Base-by-base conservation (phyloP, 2,329 filamentous ascomycete genomes). In the Berkeleyomyces rouxiae region DNA sequence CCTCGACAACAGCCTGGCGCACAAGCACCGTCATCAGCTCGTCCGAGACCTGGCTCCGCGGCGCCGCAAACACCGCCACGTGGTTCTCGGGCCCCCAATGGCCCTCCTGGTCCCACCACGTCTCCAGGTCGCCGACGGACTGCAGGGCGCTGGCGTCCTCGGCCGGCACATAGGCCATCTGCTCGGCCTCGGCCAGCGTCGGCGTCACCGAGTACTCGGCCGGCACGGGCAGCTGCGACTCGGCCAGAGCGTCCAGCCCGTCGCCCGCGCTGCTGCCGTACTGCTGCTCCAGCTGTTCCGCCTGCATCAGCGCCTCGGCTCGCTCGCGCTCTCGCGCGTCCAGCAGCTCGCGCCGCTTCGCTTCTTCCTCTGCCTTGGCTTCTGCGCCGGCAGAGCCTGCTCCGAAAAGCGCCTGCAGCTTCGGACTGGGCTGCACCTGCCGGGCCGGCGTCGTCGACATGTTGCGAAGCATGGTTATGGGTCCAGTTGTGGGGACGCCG, bases 41-140 rank as follows among this genome's bases (percentile, higher is more conserved):
- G 37, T 70, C 69, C 7, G 79, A 71, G 68, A 73, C 76, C 1
- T 71, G 68, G n/a, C 43, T 59, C 13, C 44, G 31, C 61, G 43
- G 58, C 43, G 47, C 57, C 40, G 68, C 67, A 66, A 82, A 83
- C 1, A 75, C 73, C 13, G 68, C 68, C 65, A 79, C 77, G 58
- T 74, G 68, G 67, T 74, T 76, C 64, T 75, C 74, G 44, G 71
- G 63, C 57, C 73, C 73, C 79, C 81, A 83, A 68, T 82, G 74
- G n/a, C 74, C 73, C n/a, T 72, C 71, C 60, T 74, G 70, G 6
- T 81, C 75, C 80, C 80, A 84, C 80, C 80, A 84, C 36, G 70
- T 71, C 42, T 71, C 71, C 44, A 81, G 65, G 0, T 76, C 73
- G 47, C 75, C 76, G 10, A 82, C 74, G 59, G 76, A 72, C 65